Evolutionary conservation across 495 filamentous ascomycete species (phyloP).

Genomic region (Arthonia radiata): DNA sequence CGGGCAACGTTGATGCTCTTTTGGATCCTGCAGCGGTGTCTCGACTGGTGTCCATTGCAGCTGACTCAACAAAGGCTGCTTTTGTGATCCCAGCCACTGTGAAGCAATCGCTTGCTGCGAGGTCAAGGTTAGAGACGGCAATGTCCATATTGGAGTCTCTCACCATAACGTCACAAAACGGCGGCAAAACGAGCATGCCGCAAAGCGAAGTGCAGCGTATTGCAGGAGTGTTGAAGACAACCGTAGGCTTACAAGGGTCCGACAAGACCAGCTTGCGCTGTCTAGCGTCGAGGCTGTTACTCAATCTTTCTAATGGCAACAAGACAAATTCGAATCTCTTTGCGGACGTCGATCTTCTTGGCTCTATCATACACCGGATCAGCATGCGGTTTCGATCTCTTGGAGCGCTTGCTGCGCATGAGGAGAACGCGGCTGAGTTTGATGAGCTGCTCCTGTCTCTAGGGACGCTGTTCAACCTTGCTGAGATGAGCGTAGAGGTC

Average conservation of each 20-base stretch:
- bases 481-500: conserved; percentile 42
- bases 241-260: no score
- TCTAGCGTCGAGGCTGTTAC: conserved; percentile 47
- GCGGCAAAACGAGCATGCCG: no score
- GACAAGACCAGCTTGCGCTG: conserved; percentile 24
- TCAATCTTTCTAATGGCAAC: conserved; percentile 79
- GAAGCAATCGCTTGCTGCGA: no score
- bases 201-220: no score
- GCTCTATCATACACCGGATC: conserved; percentile 24
- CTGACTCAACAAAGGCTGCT: no score
- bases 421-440: conserved; percentile 23
- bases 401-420: conserved; percentile 16
- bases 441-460: conserved; percentile 57
- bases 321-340: conserved; percentile 38
- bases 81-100: no score
- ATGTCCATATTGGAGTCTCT: no score
- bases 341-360: conserved; percentile 28
- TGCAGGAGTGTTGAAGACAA: no score
- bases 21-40: neutral
- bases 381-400: conserved; percentile 14
- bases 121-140: no score
- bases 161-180: no score
- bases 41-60: no score
- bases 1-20: neutral
- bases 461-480: conserved; percentile 73